These are phyloP conservation scores for Akanthomyces lecanii DNA, from an alignment of 2,329 filamentous ascomycete genomes.

Conservation along the genomic window DNA sequence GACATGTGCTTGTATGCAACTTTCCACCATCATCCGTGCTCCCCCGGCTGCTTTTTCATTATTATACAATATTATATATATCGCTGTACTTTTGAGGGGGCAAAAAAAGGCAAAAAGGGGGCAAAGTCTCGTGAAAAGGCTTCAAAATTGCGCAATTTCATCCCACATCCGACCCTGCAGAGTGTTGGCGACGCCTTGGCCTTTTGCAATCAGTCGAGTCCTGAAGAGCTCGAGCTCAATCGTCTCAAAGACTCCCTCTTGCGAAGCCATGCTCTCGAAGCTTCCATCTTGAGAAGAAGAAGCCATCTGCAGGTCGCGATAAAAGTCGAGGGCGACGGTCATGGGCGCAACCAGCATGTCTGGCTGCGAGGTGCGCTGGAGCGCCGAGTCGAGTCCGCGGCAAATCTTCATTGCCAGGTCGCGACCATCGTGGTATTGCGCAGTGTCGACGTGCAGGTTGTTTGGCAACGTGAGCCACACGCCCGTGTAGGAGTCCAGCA, in stretches of 20 bases:
- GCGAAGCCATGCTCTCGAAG: conserved; percentile 37
- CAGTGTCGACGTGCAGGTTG: conserved; percentile 38
- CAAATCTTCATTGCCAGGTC: conserved; percentile 47
- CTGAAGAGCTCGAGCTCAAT: conserved; percentile 44
- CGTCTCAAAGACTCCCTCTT: conserved; percentile 42
- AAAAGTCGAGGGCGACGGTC: conserved; percentile 40
- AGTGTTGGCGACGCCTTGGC: conserved; percentile 37
- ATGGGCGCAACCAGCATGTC: conserved; percentile 43
- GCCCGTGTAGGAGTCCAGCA: conserved; percentile 37
- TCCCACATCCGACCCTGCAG: conserved; percentile 38
- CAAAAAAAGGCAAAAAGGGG: neutral
- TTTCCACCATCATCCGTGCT: neutral
- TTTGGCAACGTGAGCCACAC: conserved; percentile 37
- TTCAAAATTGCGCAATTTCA: conserved; percentile 27
- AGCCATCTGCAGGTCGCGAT: conserved; percentile 34
- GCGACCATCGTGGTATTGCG: conserved; percentile 40
- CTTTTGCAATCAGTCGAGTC: conserved; percentile 35
- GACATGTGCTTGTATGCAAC: neutral
- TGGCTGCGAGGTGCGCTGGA: conserved; percentile 42
- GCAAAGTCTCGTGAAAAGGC: too few relatives aligned
- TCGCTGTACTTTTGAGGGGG: neutral
- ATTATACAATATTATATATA: conserved; percentile 11
- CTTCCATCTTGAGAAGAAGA: conserved; percentile 37
- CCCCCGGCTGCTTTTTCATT: neutral
- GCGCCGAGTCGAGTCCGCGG: conserved; percentile 45